Percentiles rank a stretch among this genome's conserved stretches.
phyloP scores from a whole-genome alignment of 495 filamentous ascomycete genomes.

The Astrocystis sublimbata region DNA sequence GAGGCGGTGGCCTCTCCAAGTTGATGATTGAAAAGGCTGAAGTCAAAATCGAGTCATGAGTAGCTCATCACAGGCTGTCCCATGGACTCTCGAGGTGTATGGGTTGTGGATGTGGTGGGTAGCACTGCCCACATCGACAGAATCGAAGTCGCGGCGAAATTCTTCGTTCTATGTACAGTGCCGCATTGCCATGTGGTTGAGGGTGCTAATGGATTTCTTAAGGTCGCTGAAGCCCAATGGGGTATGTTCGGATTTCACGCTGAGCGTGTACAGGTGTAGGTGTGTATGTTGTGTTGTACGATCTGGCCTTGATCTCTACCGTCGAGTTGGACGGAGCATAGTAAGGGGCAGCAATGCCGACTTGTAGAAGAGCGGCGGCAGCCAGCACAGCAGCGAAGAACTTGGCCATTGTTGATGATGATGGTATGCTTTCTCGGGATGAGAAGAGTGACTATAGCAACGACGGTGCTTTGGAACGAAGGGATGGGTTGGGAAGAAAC shows the following conservation, averaged over 20 bases:
- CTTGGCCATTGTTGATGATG: constrained; percentile 27
- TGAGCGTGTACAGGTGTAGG: constrained; percentile 3
- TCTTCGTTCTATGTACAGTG: constrained; percentile 12
- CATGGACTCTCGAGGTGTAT: neutral
- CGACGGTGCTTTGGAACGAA: neutral
- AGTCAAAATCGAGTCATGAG: neutral
- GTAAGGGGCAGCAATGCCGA: constrained; percentile 30
- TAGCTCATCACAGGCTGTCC: neutral
- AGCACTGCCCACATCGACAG: neutral
- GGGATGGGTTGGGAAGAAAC: neutral
- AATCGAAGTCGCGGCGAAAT: neutral
- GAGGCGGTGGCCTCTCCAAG: neutral
- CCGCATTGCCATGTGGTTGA: neutral
- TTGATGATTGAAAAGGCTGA: neutral
- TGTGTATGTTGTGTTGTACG: constrained; percentile 15
- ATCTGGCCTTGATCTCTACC: constrained; percentile 11
- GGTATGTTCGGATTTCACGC: constrained; percentile 31
- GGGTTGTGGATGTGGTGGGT: neutral
- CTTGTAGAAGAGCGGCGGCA: constrained; percentile 28
- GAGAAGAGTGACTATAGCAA: neutral
- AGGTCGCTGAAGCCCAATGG: constrained; percentile 30
- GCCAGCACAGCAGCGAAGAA: constrained; percentile 34
- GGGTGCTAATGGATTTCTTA: constrained; percentile 14
- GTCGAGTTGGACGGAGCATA: constrained; percentile 24
- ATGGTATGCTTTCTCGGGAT: neutral